phyloP scores from a whole-genome alignment of 2,329 filamentous ascomycete species.

The Nothophaeocryptopus gaeumannii region DNA sequence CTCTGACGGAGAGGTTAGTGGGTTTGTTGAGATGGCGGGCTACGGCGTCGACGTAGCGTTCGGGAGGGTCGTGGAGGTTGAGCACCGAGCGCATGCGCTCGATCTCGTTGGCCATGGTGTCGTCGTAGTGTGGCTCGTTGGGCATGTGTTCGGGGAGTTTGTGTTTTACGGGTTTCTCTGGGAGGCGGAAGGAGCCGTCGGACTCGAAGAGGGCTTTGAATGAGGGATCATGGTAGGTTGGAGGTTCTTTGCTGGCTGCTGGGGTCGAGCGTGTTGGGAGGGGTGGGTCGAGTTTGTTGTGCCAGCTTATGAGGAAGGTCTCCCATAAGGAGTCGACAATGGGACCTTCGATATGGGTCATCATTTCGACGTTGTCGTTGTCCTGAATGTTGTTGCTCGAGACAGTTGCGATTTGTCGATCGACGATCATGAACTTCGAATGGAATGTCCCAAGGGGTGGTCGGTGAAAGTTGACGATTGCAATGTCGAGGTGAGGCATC shows the following conservation, averaged over 20 bases:
- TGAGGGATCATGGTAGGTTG: constrained; percentile 32
- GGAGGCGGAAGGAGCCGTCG: constrained; percentile 27
- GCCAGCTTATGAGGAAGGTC: constrained; percentile 69
- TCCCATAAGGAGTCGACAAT: constrained; percentile 77
- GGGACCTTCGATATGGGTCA: constrained; percentile 70
- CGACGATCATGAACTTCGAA: constrained; percentile 73
- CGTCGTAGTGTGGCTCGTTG: constrained; percentile 63
- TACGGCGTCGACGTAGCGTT: constrained; percentile 58
- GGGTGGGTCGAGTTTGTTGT: constrained; percentile 59
- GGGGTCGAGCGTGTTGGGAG: constrained; percentile 56
- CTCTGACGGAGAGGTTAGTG: constrained; percentile 27
- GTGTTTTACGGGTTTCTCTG: constrained; percentile 23
- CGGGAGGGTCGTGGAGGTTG: constrained; percentile 44
- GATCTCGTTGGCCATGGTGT: constrained; percentile 59
- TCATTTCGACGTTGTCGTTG: constrained; percentile 77
- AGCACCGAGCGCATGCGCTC: constrained; percentile 59
- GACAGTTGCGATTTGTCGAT: constrained; percentile 66
- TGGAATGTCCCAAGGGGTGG: constrained; percentile 73
- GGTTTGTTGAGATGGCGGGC: constrained; percentile 59
- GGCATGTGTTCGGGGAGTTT: constrained; percentile 56
- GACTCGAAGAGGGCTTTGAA: constrained; percentile 35
- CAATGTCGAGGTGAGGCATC: constrained; percentile 67
- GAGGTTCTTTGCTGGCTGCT: constrained; percentile 40
- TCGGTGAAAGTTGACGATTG: constrained; percentile 71
- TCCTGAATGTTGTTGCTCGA: constrained; percentile 73